Evolutionary conservation across 768 basidiomycete species (phyloP), one percentile per base, ranked within the genome.

Genomic region (Termitomyces heimii): DNA sequence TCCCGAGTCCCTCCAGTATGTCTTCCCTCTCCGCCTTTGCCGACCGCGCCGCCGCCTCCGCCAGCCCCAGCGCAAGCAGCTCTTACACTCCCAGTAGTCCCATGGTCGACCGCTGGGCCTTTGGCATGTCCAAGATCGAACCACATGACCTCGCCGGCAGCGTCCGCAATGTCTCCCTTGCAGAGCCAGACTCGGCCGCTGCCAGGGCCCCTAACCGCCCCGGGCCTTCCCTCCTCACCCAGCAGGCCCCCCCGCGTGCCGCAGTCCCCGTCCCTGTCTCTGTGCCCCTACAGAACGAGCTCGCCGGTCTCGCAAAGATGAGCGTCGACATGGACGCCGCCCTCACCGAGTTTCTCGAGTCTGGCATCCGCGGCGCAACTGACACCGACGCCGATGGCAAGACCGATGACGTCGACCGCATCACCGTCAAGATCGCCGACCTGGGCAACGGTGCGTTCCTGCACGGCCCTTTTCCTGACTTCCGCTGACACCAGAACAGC

Each of bases 391-490:
- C 61, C 60, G 34, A 64, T 46, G 49, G 59, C 61, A 28, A 63
- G 56, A 51, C 46, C 57, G 44, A 62, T 9, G 73, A 71, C 13
- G 66, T 50, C 13, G 85, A 91, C 67, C 83, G 84, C 68, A 97
- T 98, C 60, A 98, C 94, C 6, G 97, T 99, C 53, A 98, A 98
- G 80, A 98, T 99, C 67, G 97, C 96, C 31, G 97, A 99, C 80
- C 73, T 99, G 53, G 97, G 97, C 8, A 98, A 98, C 71, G 93
- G 93, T 84, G 67, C 58, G 85, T 57, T 43, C 61, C 39, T 49
- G 43, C 51, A 55, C 52, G 28, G 39, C 56, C n/a, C n/a, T 1
- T 18, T 55, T 32, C 13, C 7, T 54, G 22, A 16, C 39, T 0
- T 9, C 26, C 22, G 20, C 48, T 43, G 6, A 49, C 48, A 12